phyloP scores from a whole-genome alignment of 768 basidiomycete genomes.

The Boletus fagicola region DNA sequence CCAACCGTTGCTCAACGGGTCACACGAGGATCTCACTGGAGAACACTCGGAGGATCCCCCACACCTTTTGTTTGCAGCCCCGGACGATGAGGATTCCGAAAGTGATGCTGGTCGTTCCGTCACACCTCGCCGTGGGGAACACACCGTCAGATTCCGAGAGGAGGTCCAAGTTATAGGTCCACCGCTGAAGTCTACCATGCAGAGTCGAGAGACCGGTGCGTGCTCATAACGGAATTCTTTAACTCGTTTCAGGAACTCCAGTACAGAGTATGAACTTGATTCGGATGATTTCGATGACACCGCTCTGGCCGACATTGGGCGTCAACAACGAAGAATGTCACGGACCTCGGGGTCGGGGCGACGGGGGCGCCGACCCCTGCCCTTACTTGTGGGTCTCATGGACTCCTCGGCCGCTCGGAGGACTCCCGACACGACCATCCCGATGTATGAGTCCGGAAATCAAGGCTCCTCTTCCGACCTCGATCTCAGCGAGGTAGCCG shows the following conservation, averaged over 20 bases:
- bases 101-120: conserved; percentile 34
- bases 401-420: conserved; percentile 58
- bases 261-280: conserved; percentile 79
- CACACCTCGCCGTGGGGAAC: conserved; percentile 38
- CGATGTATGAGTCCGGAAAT: conserved; percentile 39
- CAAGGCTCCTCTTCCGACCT: conserved; percentile 26
- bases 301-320: conserved; percentile 31
- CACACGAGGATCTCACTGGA: conserved; percentile 40
- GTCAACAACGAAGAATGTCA: conserved; percentile 23
- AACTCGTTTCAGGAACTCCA: conserved; percentile 8
- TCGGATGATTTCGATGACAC: conserved; percentile 74
- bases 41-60: conserved; percentile 20
- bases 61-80: conserved; percentile 51
- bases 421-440: conserved; percentile 56
- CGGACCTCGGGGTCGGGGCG: conserved; percentile 33
- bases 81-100: conserved; percentile 55
- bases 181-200: conserved; percentile 64
- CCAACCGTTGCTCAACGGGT: conserved; percentile 56
- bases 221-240: conserved; percentile 27
- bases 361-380: conserved; percentile 58
- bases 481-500: conserved; percentile 71
- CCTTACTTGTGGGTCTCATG: conserved; percentile 76
- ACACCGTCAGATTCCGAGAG: conserved; percentile 63
- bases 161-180: conserved; percentile 68
- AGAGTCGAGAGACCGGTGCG: conserved; percentile 82